Conservation (phyloP, 805 yeast species). For the Candida tibetensis region DNA sequence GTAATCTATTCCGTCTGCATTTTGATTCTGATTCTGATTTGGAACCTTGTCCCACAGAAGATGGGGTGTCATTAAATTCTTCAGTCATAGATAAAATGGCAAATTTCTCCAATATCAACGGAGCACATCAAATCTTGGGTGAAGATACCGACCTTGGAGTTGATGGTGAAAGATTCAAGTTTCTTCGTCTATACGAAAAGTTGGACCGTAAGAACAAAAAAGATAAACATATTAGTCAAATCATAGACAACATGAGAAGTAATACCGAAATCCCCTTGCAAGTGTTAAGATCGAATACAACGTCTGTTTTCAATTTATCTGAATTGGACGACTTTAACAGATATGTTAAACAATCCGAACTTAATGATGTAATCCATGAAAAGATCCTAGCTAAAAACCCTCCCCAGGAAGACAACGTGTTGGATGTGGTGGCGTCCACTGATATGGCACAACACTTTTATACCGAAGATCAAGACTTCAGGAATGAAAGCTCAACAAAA, state of each 20-base stretch:
- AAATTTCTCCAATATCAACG: constrained; percentile 4
- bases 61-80: constrained; percentile 19
- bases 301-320: constrained; percentile 30
- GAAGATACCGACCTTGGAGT: background rate
- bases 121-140: background rate
- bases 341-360: constrained; percentile 32
- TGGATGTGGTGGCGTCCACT: constrained; percentile 22
- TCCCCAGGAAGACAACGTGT: constrained; percentile 19
- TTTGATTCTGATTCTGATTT: constrained; percentile 20
- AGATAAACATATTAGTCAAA: constrained; percentile 4
- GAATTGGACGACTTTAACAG: constrained; percentile 33
- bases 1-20: constrained; percentile 14
- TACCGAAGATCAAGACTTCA: constrained; percentile 15
- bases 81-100: constrained; percentile 23
- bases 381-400: constrained; percentile 12
- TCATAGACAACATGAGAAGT: constrained; percentile 8
- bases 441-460: constrained; percentile 30
- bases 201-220: constrained; percentile 10
- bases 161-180: constrained; percentile 23
- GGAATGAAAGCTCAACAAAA: constrained; percentile 5
- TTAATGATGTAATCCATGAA: constrained; percentile 30
- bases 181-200: constrained; percentile 23
- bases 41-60: constrained; percentile 4
- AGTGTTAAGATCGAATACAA: constrained; percentile 6
- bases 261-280: constrained; percentile 12